These are phyloP conservation scores for Amanita muscaria DNA, from an alignment of 768 basidiomycete genomes.

Conservation along the genomic window DNA sequence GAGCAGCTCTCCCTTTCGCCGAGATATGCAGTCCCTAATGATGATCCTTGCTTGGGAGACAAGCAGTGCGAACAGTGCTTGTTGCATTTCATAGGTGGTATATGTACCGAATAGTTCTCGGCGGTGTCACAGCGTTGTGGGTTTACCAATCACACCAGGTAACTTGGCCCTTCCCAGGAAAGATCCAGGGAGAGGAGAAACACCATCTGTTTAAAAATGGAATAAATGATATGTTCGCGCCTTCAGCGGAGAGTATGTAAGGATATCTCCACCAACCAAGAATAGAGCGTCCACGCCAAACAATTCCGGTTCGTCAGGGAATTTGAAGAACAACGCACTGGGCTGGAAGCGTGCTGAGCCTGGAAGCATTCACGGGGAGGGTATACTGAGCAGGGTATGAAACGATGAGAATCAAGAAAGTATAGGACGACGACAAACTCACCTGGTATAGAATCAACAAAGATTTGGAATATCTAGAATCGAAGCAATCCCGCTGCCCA, in stretches of 20 bases:
- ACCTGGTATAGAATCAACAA: slow-evolving; percentile 75
- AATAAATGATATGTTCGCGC: slow-evolving; percentile 24
- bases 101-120: slow-evolving; percentile 40
- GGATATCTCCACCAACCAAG: slow-evolving; percentile 58
- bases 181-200: slow-evolving; percentile 43
- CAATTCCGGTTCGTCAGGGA: slow-evolving; percentile 59
- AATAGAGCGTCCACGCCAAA: slow-evolving; percentile 61
- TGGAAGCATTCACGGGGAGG: slow-evolving; percentile 61
- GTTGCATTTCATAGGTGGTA: slow-evolving; percentile 57
- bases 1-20: slow-evolving; percentile 63
- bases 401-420: slow-evolving; percentile 2
- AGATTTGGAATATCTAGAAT: slow-evolving; percentile 75
- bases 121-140: slow-evolving; percentile 39
- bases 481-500: slow-evolving; percentile 61
- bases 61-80: slow-evolving; percentile 54
- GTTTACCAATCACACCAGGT: slow-evolving; percentile 75
- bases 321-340: slow-evolving; percentile 74
- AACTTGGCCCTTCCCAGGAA: slow-evolving; percentile 51
- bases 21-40: slow-evolving; percentile 55
- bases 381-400: slow-evolving; percentile 43
- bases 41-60: slow-evolving; percentile 45
- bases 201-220: neutral
- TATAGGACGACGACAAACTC: slow-evolving; percentile 17
- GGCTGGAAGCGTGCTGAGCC: slow-evolving; percentile 57
- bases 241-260: slow-evolving; percentile 63